A percentile compares a stretch with the other conserved stretches of the same genome.
Conservation (phyloP, 805 yeast genomes). For the Vanderwaltozyma yarrowii region DNA sequence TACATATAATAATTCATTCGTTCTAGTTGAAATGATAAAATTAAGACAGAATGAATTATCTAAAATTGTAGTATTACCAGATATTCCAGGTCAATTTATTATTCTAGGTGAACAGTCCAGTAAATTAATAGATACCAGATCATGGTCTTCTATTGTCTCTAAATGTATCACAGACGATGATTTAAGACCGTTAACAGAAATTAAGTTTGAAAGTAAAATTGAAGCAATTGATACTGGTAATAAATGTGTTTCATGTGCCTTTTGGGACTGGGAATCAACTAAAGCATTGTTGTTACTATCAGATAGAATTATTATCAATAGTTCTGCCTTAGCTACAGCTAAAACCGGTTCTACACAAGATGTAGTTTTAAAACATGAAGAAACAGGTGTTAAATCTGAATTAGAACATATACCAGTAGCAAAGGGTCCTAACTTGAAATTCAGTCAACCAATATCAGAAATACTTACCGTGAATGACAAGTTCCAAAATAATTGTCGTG, state of each 20-base stretch:
- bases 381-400: too few species aligned
- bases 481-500: constrained; percentile 9
- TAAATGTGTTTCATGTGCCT: not conserved
- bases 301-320: not conserved
- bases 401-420: not conserved
- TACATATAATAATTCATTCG: constrained; percentile 19
- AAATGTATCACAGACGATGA: constrained; percentile 13
- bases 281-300: not conserved
- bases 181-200: constrained; percentile 7
- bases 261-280: constrained; percentile 3
- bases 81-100: constrained; percentile 5
- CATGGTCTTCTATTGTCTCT: constrained; percentile 14
- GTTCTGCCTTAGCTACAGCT: too few species aligned
- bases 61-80: constrained; percentile 1
- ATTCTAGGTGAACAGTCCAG: constrained; percentile 1
- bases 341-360: too few species aligned
- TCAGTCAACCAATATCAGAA: constrained; percentile 18
- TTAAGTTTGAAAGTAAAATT: constrained; percentile 10
- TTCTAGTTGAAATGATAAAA: constrained; percentile 12
- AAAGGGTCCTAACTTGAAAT: not conserved
- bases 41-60: constrained; percentile 3
- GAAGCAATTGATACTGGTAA: not conserved
- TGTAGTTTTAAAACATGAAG: too few species aligned
- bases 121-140: constrained; percentile 7
- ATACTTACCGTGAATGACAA: constrained; percentile 8